phyloP scores from a whole-genome alignment of 805 yeast species.

The Hanseniaspora lachancei region DNA sequence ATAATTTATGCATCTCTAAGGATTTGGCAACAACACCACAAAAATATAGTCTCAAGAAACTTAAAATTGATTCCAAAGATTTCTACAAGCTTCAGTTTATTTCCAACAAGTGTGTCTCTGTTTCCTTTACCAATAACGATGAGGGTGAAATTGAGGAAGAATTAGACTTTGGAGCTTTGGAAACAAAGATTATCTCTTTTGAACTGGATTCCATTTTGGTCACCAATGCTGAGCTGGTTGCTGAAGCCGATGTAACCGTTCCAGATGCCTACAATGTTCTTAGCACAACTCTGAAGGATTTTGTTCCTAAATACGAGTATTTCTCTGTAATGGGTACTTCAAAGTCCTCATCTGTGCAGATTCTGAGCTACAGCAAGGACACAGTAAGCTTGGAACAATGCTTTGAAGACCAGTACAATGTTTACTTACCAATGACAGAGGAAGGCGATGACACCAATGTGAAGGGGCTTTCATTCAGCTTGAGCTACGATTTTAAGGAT shows the following conservation, averaged over 20 bases:
- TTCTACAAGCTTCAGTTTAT: constrained; percentile 7
- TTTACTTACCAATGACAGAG: constrained; percentile 58
- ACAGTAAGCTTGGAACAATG: constrained; percentile 22
- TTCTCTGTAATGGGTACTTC: constrained; percentile 44
- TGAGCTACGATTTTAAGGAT: constrained; percentile 27
- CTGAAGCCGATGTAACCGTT: constrained; percentile 23
- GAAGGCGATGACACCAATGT: constrained; percentile 54
- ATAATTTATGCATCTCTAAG: neutral
- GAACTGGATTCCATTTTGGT: constrained; percentile 22
- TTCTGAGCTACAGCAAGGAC: constrained; percentile 29
- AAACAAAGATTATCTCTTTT: constrained; percentile 19
- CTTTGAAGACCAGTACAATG: constrained; percentile 57
- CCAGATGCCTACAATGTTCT: neutral
- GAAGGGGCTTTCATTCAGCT: constrained; percentile 55
- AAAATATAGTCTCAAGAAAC: neutral
- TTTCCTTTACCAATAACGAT: neutral
- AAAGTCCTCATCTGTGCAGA: constrained; percentile 41
- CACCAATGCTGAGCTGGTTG: constrained; percentile 28
- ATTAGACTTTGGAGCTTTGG: constrained; percentile 19
- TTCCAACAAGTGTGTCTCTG: neutral
- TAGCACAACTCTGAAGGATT: constrained; percentile 15
- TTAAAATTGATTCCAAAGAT: neutral
- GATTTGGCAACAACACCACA: neutral
- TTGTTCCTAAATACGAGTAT: constrained; percentile 19
- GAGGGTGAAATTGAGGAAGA: constrained; percentile 24